Conservation (phyloP, 768 basidiomycete genomes). For the Leccinellum rugosiceps region DNA sequence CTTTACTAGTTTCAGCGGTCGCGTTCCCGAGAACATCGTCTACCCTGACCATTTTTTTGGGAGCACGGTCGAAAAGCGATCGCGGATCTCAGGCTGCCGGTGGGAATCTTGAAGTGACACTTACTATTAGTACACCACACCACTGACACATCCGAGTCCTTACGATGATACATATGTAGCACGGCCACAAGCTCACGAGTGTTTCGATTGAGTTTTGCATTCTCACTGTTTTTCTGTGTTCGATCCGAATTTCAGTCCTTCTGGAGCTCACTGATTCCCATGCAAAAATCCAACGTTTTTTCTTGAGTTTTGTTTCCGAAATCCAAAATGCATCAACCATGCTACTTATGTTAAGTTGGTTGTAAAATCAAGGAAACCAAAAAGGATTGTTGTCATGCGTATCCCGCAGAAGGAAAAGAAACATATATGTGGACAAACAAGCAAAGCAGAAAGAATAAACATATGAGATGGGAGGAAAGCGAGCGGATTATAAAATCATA, state of each 20-base stretch:
- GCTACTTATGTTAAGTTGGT: neutral
- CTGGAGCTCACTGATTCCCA: too few species aligned
- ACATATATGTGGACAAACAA: neutral
- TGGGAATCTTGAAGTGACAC: too few species aligned
- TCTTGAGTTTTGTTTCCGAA: neutral
- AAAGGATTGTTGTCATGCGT: conserved; percentile 8
- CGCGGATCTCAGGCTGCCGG: too few species aligned
- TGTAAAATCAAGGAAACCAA: neutral
- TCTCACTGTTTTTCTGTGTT: too few species aligned
- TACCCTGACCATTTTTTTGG: too few species aligned
- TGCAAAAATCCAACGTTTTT: neutral
- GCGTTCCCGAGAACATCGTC: conserved; percentile 20
- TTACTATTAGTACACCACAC: too few species aligned
- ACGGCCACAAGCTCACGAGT: too few species aligned
- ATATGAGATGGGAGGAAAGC: neutral
- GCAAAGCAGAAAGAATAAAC: neutral
- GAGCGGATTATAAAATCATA: neutral
- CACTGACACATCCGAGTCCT: too few species aligned
- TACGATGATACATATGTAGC: too few species aligned
- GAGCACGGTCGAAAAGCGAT: too few species aligned
- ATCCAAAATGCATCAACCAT: neutral
- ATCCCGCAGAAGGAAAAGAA: conserved; percentile 4
- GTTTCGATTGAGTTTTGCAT: too few species aligned
- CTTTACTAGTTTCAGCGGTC: conserved; percentile 15
- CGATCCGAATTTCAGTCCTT: too few species aligned